Evolutionary conservation across 2,329 filamentous ascomycete species (phyloP).

Genomic region (Ophiostoma ulmi): DNA sequence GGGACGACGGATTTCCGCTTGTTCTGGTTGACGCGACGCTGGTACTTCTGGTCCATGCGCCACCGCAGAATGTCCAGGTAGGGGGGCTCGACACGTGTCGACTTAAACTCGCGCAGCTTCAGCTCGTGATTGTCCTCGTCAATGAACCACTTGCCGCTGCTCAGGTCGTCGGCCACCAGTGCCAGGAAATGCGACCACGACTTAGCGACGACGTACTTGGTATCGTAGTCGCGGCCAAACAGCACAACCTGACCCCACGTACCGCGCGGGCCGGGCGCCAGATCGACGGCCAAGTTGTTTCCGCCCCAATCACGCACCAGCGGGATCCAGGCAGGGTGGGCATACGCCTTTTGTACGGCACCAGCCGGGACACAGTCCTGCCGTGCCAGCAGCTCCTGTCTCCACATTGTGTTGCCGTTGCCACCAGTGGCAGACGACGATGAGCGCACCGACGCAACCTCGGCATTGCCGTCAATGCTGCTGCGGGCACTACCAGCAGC

Average conservation of each 20-base stretch:
- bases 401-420: slow-evolving; percentile 60
- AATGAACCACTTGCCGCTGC: slow-evolving; percentile 83
- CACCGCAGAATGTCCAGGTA: slow-evolving; percentile 95
- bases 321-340: slow-evolving; percentile 92
- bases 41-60: slow-evolving; percentile 93
- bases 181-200: slow-evolving; percentile 89
- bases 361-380: slow-evolving; percentile 86
- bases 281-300: slow-evolving; percentile 91
- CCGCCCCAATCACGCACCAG: slow-evolving; percentile 96
- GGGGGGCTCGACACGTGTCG: slow-evolving; percentile 78
- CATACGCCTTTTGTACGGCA: slow-evolving; percentile 85
- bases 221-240: slow-evolving; percentile 96
- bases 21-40: slow-evolving; percentile 49
- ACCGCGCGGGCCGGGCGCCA: slow-evolving; percentile 82
- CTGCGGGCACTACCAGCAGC: slow-evolving; percentile 62
- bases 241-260: slow-evolving; percentile 96
- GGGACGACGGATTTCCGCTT: slow-evolving; percentile 52
- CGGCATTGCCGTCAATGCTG: slow-evolving; percentile 55
- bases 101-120: slow-evolving; percentile 88
- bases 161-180: slow-evolving; percentile 81
- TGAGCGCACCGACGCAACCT: slow-evolving; percentile 41
- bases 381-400: slow-evolving; percentile 73
- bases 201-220: slow-evolving; percentile 90
- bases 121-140: slow-evolving; percentile 90
- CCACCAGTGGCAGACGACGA: slow-evolving; percentile 27